Evolutionary conservation across 257 asterid genomes (phyloP), one percentile per base, ranked within the genome.

Genomic region (Solanum chaucha): DNA sequence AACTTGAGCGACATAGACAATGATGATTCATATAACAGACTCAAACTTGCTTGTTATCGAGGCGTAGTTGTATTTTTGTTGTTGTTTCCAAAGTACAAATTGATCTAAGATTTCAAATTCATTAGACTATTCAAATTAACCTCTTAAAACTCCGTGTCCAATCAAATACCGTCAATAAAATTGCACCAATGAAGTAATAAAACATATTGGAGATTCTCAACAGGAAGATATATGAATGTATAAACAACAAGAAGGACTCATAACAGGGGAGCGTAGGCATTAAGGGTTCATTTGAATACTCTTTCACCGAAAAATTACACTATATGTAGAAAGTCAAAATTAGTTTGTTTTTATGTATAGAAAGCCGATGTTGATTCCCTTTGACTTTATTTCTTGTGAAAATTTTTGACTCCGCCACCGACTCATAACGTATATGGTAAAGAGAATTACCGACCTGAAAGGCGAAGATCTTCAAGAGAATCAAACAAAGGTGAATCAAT

Each of bases 381-480:
- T 26, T 11, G 19, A 65, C 35, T 65, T 59, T 59, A 59, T 59
- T 59, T 59, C 12, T 19, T 59, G 32, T 30, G 32, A 30, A 30
- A 30, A 30, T 30, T 30, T 40, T 20, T 59, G 6, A 9, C 73
- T 65, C 10, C 19, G 17, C 34, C 8, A 26, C 4, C 13, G 19
- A 65, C 19, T 26, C 10, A 17, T 15, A 58, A n/a, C 1, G 22
- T 24, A 20, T 12, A 12, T 10, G 3, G 4, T 12, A 61, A 13
- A 3, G 8, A 5, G 30, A 87, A 17, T 82, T 3, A 81, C 36
- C 4, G 6, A 94, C 94, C 96, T 67, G 96, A 86, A 81, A 92
- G 90, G 10, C 92, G 88, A 71, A 88, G 86, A 46, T 92, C 93
- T 73, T 91, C 87, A 15, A 88, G 90, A 80, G 92, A 90, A 86